phyloP scores from a whole-genome alignment of 202 grass and related monocot species.

The Alloteropsis angusta region DNA sequence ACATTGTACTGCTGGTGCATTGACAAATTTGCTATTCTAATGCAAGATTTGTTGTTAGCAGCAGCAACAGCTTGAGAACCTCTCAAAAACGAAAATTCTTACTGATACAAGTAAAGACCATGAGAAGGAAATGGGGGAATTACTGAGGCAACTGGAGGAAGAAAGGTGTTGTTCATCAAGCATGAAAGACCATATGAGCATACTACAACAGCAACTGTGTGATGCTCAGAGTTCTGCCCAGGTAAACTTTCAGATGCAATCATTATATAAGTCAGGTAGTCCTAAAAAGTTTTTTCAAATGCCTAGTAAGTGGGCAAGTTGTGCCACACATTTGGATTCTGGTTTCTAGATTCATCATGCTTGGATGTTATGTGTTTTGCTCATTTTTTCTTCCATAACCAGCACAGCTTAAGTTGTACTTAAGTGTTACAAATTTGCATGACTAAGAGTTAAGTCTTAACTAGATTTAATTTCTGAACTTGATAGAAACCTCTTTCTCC shows the following conservation, averaged over 20 bases:
- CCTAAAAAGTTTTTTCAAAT: too few relatives aligned
- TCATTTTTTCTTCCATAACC: background rate
- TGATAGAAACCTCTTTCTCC: background rate
- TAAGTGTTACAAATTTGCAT: background rate
- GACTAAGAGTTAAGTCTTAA: background rate
- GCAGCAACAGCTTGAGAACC: constrained; percentile 68
- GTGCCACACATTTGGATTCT: background rate
- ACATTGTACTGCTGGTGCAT: background rate
- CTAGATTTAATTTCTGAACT: background rate
- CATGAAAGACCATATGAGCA: constrained; percentile 39
- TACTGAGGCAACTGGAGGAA: constrained; percentile 53
- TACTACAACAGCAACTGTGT: constrained; percentile 41
- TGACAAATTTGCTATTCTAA: constrained; percentile 10
- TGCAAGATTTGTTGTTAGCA: constrained; percentile 52
- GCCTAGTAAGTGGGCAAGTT: background rate
- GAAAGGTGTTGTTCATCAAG: constrained; percentile 40
- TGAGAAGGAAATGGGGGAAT: constrained; percentile 55
- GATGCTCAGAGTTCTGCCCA: constrained; percentile 51
- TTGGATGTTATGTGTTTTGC: constrained; percentile 1
- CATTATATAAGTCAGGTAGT: background rate
- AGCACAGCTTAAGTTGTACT: background rate
- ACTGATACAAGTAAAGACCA: constrained; percentile 45
- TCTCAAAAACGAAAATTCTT: constrained; percentile 47
- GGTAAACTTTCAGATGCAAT: constrained; percentile 33
- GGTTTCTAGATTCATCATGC: constrained; percentile 5